phyloP scores from a whole-genome alignment of 352 stramenopile genomes.

The Blastocystis sp. region DNA sequence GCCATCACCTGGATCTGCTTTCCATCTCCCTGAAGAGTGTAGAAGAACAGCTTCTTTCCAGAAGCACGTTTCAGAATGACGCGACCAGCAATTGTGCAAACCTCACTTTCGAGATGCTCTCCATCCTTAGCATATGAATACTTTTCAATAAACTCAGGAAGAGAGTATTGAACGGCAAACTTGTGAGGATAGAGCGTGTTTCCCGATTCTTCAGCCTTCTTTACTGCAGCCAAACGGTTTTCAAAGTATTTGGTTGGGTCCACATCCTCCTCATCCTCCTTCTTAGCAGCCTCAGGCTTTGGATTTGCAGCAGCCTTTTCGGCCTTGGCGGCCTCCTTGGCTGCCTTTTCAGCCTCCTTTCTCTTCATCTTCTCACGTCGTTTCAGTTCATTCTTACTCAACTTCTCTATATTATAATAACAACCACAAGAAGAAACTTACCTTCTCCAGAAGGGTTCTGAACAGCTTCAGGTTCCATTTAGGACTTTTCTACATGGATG shows the following conservation, averaged over 20 bases:
- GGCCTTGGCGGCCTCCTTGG: conserved; percentile 80
- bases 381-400: conserved; percentile 97
- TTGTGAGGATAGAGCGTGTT: conserved; percentile 95
- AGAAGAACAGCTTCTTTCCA: conserved; percentile 93
- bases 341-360: conserved; percentile 83
- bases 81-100: conserved; percentile 84
- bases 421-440: background rate
- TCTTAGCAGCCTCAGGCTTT: conserved; percentile 64
- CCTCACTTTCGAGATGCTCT: conserved; percentile 72
- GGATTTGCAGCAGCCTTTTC: conserved; percentile 69
- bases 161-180: conserved; percentile 83
- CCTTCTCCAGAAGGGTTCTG: conserved; percentile 41
- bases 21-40: conserved; percentile 87
- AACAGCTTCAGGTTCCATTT: conserved; percentile 56
- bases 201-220: conserved; percentile 80
- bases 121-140: conserved; percentile 77
- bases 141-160: conserved; percentile 85
- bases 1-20: conserved; percentile 93
- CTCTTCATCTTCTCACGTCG: conserved; percentile 89
- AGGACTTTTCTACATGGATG: background rate
- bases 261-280: conserved; percentile 84
- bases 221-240: conserved; percentile 82
- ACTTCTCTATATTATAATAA: conserved; percentile 62
- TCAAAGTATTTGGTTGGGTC: conserved; percentile 94
- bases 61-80: conserved; percentile 87